Evolutionary conservation across 1,284 basidiomycete species (phyloP).

Genomic region (Microbotryum intermedium): DNA sequence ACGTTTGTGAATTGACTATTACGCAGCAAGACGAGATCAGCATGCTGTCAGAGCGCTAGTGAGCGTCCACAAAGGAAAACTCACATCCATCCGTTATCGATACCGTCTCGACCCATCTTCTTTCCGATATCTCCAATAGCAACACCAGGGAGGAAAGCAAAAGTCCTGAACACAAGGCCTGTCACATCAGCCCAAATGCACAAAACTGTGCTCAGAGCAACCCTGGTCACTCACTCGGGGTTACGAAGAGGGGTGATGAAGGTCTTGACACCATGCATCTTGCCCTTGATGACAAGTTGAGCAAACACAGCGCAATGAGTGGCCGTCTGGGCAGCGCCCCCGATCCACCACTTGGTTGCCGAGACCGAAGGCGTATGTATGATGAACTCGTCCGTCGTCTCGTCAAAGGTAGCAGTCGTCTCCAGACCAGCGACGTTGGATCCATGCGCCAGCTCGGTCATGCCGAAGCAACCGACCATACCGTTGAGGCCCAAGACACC

Average conservation of each 20-base stretch:
- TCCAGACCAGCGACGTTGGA: conserved; percentile 50
- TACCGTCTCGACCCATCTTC: conserved; percentile 53
- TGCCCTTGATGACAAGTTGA: conserved; percentile 48
- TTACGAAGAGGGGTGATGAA: conserved; percentile 50
- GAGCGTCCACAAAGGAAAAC: neutral
- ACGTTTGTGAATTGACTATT: conserved; percentile 48
- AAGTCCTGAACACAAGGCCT: conserved; percentile 37
- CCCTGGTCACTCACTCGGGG: conserved; percentile 40
- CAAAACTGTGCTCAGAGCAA: conserved; percentile 9
- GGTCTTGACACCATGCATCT: conserved; percentile 50
- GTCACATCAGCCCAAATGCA: neutral
- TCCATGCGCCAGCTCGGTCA: conserved; percentile 43
- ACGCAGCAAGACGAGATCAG: neutral
- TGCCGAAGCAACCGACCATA: conserved; percentile 51
- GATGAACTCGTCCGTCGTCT: conserved; percentile 48
- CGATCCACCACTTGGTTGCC: conserved; percentile 53
- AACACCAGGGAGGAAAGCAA: conserved; percentile 45
- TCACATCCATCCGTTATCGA: conserved; percentile 46
- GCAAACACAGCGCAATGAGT: conserved; percentile 53
- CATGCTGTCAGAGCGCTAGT: too few relatives aligned
- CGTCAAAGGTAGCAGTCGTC: conserved; percentile 51
- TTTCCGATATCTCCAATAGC: conserved; percentile 53
- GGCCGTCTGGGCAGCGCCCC: conserved; percentile 48
- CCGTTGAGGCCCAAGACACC: conserved; percentile 49
- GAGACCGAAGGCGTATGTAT: conserved; percentile 49